Evolutionary conservation across 1,284 basidiomycete species (phyloP), one percentile per base, ranked within the genome.

Genomic region (Malassezia cuniculi): DNA sequence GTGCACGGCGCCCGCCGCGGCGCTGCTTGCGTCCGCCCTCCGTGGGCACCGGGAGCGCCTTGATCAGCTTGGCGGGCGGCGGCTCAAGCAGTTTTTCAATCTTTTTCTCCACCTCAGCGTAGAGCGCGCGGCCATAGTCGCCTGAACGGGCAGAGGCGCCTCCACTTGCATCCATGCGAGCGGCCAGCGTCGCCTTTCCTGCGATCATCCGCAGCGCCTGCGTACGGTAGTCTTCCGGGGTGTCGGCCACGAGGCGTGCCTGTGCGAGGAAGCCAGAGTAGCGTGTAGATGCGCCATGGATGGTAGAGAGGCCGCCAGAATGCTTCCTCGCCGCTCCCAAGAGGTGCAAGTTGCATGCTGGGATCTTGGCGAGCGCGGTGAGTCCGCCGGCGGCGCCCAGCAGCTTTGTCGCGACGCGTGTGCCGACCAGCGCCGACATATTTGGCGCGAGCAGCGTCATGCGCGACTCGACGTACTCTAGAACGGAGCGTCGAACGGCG

Each of bases 371-470:
- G 27, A 97, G 75, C 0, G 83, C 84, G 35, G 76, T 77, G 14
- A 99, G 74, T 29, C 93, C 93, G 44, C 93, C 93, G 22, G 93
- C 87, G 31, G 94, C 85, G 67, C 93, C 93, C 31, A 99, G 79
- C 33, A 99, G 73, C 74, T 97, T 97, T 33, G 93, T 90, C 29
- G 93, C 93, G 71, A 87, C 90, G 50, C 84, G 85, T 39, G 90
- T 94, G 65, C 93, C 90, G 69, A 97, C 85, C 68, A 99, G 90
- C 65, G 84, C 82, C 57, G 85, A 90, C 64, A 99, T 78, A 69
- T 99, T 99, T 52, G 93, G 93, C 47, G 90, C 89, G 58, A 99
- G 81, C 37, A 89, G 78, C 70, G 85, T 84, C 85, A 99, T 97
- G 69, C 93, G 78, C 61, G 86, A 93, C 73, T 93, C 90, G 68